Evolutionary conservation across 208 protist genomes (phyloP), one percentile per base, ranked within the genome.

Genomic region (Trypanosoma cruzi): DNA sequence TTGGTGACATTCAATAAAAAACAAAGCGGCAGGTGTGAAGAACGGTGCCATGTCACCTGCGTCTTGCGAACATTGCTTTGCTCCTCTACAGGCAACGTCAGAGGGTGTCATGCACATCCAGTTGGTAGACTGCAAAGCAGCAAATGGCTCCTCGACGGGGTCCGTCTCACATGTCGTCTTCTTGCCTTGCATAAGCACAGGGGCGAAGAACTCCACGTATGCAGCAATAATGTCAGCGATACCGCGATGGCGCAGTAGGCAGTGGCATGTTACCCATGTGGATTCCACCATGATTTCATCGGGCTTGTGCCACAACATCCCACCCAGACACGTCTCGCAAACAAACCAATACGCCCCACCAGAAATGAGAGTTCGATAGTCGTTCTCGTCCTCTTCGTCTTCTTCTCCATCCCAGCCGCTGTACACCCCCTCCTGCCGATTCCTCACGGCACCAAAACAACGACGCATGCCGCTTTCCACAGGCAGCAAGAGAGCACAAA

Each of bases 301-400:
- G 4, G 16, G 13, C 7, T 22, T 49, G 14, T 28, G 61, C 69
- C 69, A 74, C 22, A 74, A 2, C 13, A 67, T 13, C 4, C n/a
- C 22, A 31, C 44, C 8, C 40, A 60, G 22, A 46, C 69, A 74
- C 10, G 28, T 16, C 29, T 49, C 40, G 29, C 69, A 74, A 0
- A 74, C 20, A 54, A 53, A 60, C 46, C 53, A 74, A 61, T 59
- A 68, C 11, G 42, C 37, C 8, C 60, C 69, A 44, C 69, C 58
- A 31, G 44, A 60, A 24, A 68, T 22, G 16, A 34, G 14, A 10
- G 22, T 29, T 16, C n/a, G 31, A 24, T 28, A 13, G 32, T 59
- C 20, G 10, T 24, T 18, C 42, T 57, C 59, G 14, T 52, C 42
- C 3, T 49, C n/a, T 16, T 52, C 29, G 14, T 56, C 18, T 20